phyloP scores from a whole-genome alignment of 768 basidiomycete genomes.

The Paxillus ammoniavirescens region DNA sequence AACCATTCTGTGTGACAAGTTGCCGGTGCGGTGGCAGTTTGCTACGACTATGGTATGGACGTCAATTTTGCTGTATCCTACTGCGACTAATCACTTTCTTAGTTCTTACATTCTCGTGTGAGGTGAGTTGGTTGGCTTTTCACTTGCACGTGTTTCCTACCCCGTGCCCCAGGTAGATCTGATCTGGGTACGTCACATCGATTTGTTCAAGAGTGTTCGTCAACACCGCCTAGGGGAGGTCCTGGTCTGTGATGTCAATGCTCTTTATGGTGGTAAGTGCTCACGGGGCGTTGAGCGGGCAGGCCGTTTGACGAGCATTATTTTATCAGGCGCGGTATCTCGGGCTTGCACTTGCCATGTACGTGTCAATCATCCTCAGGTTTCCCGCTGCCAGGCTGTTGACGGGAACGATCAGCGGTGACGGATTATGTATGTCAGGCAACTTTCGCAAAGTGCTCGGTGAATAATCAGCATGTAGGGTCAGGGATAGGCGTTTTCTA shows the following conservation, averaged over 20 bases:
- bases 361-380: background rate
- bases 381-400: background rate
- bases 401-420: background rate
- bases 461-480: background rate
- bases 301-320: background rate
- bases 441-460: background rate
- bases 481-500: background rate
- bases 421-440: conserved; percentile 1
- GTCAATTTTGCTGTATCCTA: background rate
- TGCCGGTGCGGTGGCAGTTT: background rate
- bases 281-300: too few relatives aligned
- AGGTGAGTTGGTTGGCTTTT: background rate
- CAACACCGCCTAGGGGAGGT: conserved; percentile 4
- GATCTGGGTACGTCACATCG: conserved; percentile 10
- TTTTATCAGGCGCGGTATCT: conserved; percentile 6
- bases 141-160: background rate
- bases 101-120: conserved; percentile 9
- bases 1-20: background rate
- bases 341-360: conserved; percentile 6
- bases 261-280: conserved; percentile 12
- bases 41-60: conserved; percentile 9
- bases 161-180: background rate
- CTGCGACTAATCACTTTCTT: background rate
- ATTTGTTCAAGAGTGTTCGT: background rate
- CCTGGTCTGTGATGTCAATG: conserved; percentile 8